Conservation (phyloP, 169 alveolate genomes). For the Cryptosporidium tyzzeri region DNA sequence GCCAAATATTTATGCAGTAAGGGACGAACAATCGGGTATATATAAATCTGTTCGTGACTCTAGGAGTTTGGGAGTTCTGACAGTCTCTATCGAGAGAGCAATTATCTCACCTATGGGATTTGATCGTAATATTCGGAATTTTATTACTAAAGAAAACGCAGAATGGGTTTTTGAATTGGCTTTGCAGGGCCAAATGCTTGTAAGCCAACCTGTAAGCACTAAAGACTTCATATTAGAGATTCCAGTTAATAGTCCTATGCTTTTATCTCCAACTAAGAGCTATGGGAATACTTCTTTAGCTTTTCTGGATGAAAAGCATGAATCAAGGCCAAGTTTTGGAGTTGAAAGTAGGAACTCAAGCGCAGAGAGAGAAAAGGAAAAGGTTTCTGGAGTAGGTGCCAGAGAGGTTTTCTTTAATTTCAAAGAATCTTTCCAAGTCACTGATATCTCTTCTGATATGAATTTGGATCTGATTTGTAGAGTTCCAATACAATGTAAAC, state of each 20-base stretch:
- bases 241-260: conserved; percentile 46
- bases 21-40: conserved; percentile 10
- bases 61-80: conserved; percentile 37
- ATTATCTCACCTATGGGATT: conserved; percentile 73
- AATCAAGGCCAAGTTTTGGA: neutral
- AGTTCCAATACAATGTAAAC: conserved; percentile 45
- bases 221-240: conserved; percentile 56
- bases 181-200: conserved; percentile 54
- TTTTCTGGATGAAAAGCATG: conserved; percentile 17
- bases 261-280: conserved; percentile 22
- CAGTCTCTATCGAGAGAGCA: conserved; percentile 35
- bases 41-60: conserved; percentile 16
- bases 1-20: conserved; percentile 37
- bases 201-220: conserved; percentile 42
- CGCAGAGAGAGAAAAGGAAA: conserved; percentile 39
- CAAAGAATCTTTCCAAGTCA: conserved; percentile 47
- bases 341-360: conserved; percentile 6
- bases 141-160: conserved; percentile 41
- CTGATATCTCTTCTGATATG: conserved; percentile 42
- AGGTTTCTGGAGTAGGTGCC: conserved; percentile 24
- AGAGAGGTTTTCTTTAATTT: conserved; percentile 67
- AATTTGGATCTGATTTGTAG: conserved; percentile 63
- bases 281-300: neutral
- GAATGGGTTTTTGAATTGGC: conserved; percentile 74
- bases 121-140: conserved; percentile 36